Evolutionary conservation across 208 protist genomes (phyloP), one percentile per base, ranked within the genome.

Genomic region (Trypanosoma cruzi): DNA sequence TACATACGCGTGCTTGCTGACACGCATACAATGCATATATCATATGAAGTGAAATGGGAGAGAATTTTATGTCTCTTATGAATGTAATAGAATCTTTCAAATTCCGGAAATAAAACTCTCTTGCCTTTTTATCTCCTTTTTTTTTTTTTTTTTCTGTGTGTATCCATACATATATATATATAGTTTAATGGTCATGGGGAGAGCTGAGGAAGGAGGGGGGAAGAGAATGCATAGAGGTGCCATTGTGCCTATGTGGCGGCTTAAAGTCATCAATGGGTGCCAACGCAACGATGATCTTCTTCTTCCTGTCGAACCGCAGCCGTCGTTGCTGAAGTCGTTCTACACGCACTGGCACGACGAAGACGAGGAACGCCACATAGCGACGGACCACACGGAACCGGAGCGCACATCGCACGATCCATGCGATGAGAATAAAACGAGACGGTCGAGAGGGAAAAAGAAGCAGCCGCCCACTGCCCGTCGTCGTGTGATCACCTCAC

Each of bases 261-360:
- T 62, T 7, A 84, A 84, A 50, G 59, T 80, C n/a, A 73, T 94
- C 62, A 94, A 87, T 63, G 67, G 79, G 3, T 91, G 85, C 53
- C 26, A 72, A 18, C 49, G 54, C 8, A 85, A 88, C 53, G 65
- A 86, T 24, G 83, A 89, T 53, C 50, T 94, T 6, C 24, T 64
- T 22, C 78, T 94, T 48, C 89, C 89, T 0, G 31, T 49, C 16
- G 48, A 40, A 13, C 89, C 89, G 8, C 79, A 83, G 28, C 60
- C 75, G 20, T 82, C 79, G 3, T 31, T 88, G 4, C 66, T 91
- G 29, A 64, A 78, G 4, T 57, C 71, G 1, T 90, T 92, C 40
- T 94, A 94, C 50, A n/a, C 37, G 5, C 40, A 59, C 8, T 59
- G 54, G 64, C 22, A 32, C 36, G 54, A 64, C 29, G 44, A 69